These are phyloP conservation scores for Niebla homalea DNA, from an alignment of 495 filamentous ascomycete species.

Conservation along the genomic window DNA sequence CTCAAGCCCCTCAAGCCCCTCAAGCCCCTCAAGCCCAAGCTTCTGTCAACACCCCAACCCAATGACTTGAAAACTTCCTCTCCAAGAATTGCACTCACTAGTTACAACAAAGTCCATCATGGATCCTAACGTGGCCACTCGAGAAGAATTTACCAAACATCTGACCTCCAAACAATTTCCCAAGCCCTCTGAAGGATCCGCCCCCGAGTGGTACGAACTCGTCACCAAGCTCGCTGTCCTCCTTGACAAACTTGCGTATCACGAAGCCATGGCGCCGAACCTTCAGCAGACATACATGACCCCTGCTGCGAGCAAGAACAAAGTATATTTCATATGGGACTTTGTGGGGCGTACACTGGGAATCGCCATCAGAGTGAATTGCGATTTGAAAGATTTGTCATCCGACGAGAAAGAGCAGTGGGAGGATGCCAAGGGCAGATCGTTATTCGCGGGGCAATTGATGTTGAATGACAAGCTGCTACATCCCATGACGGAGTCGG, in stretches of 20 bases:
- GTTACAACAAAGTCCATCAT: neutral
- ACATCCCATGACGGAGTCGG: slow-evolving; percentile 10
- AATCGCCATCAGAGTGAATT: slow-evolving; percentile 1
- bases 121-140: slow-evolving; percentile 15
- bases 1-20: no score
- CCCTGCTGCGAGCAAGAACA: slow-evolving; percentile 22
- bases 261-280: slow-evolving; percentile 24
- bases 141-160: slow-evolving; percentile 11
- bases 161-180: neutral
- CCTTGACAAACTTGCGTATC: slow-evolving; percentile 19
- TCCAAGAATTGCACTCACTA: no score
- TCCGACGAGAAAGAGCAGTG: slow-evolving; percentile 7
- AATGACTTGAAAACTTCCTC: no score
- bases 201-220: slow-evolving; percentile 9
- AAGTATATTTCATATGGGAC: slow-evolving; percentile 28
- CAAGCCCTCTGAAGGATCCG: neutral
- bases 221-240: slow-evolving; percentile 9
- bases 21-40: no score
- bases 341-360: slow-evolving; percentile 21
- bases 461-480: slow-evolving; percentile 8
- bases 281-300: slow-evolving; percentile 24
- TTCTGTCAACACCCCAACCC: no score
- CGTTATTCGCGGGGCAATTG: slow-evolving; percentile 1
- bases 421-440: slow-evolving; percentile 8
- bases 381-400: neutral